phyloP scores from a whole-genome alignment of 2,329 filamentous ascomycete species.

The Coccinonectria pachysandricola region DNA sequence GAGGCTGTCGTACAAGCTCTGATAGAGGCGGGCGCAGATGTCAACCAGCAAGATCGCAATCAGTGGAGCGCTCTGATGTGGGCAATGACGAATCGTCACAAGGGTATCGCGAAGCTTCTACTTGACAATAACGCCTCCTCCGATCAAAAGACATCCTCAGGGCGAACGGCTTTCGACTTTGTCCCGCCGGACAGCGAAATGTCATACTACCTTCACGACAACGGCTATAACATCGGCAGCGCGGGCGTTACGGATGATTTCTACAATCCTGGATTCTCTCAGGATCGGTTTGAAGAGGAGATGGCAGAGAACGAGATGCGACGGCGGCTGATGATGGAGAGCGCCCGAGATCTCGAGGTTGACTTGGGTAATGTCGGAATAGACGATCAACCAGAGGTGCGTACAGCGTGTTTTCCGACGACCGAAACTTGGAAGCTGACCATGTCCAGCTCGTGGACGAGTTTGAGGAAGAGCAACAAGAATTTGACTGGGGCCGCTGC shows the following conservation, averaged over 20 bases:
- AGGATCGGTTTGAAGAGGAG: constrained; percentile 93
- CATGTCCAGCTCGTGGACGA: constrained; percentile 57
- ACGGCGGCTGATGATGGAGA: constrained; percentile 98
- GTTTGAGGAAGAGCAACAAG: constrained; percentile 77
- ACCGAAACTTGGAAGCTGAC: too few species aligned
- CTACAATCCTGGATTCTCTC: constrained; percentile 82
- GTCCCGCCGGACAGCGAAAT: constrained; percentile 93
- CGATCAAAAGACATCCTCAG: constrained; percentile 88
- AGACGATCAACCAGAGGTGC: constrained; percentile 86
- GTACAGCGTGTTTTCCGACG: too few species aligned
- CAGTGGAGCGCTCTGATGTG: constrained; percentile 98
- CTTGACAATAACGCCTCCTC: constrained; percentile 92
- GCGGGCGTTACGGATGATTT: constrained; percentile 80
- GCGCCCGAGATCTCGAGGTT: constrained; percentile 90
- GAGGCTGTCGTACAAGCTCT: constrained; percentile 77
- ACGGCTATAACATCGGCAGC: constrained; percentile 80
- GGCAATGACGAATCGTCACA: constrained; percentile 98
- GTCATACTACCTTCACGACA: constrained; percentile 88
- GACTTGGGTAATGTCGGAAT: constrained; percentile 92
- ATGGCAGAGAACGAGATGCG: constrained; percentile 95
- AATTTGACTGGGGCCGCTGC: constrained; percentile 93
- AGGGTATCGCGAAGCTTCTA: constrained; percentile 84
- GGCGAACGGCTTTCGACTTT: constrained; percentile 91
- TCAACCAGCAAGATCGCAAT: constrained; percentile 90
- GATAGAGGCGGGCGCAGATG: constrained; percentile 74